These are phyloP conservation scores for Fusarium scirpi DNA, from an alignment of 2,329 filamentous ascomycete species.

Conservation along the genomic window DNA sequence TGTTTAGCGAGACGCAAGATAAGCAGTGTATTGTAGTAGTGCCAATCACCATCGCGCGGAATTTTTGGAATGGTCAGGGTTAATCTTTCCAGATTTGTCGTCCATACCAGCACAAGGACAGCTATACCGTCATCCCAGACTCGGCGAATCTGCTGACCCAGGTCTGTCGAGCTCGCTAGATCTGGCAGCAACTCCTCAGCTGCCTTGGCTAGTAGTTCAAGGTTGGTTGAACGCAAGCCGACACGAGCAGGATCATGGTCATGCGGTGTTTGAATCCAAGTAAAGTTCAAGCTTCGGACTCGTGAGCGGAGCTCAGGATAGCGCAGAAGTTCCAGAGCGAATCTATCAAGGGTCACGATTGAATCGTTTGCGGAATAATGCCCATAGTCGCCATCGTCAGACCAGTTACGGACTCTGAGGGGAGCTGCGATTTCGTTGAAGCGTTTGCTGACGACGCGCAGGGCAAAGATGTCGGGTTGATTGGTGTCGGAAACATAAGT, in stretches of 20 bases:
- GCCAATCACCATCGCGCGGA: background rate
- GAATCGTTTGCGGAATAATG: background rate
- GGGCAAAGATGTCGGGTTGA: background rate
- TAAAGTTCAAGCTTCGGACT: background rate
- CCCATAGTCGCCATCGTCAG: background rate
- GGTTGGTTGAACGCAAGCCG: background rate
- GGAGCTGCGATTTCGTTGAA: background rate
- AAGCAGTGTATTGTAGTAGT: background rate
- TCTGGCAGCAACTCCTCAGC: background rate
- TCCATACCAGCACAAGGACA: background rate
- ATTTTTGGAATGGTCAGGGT: accelerated
- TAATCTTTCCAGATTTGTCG: background rate
- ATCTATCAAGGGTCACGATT: background rate
- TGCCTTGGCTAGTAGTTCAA: background rate
- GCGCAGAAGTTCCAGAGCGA: background rate
- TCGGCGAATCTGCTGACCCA: background rate
- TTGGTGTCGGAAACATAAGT: background rate
- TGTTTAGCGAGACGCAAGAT: background rate
- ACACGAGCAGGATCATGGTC: accelerated
- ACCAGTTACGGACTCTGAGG: background rate
- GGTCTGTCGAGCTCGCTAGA: background rate
- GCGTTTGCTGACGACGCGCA: background rate
- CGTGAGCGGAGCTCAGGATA: slow-evolving; percentile 1
- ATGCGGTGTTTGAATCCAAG: accelerated
- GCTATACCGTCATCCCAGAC: background rate